Evolutionary conservation across 345 rosid species (phyloP).

Genomic region (Noccaea caerulescens): DNA sequence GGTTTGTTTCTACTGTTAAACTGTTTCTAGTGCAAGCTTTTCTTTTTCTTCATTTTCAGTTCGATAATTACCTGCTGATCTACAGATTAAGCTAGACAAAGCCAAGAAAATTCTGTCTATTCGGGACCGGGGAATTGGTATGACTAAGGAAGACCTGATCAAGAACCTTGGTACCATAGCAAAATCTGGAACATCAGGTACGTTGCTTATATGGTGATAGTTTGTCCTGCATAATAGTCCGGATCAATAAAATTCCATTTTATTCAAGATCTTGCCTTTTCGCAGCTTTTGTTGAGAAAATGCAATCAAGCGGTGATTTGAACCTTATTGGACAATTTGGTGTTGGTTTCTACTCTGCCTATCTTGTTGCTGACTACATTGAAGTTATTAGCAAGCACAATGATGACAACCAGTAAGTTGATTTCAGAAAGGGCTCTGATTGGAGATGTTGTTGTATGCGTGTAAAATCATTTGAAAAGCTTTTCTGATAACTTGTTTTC

Average conservation of each 20-base stretch:
- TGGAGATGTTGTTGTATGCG: conserved; percentile 6
- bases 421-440: background rate
- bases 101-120: conserved; percentile 78
- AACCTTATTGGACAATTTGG: conserved; percentile 99
- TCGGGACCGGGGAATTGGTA: conserved; percentile 96
- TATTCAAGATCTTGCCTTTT: conserved; percentile 13
- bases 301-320: conserved; percentile 94
- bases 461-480: conserved; percentile 15
- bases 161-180: conserved; percentile 99
- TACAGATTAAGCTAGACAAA: conserved; percentile 94
- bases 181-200: conserved; percentile 99
- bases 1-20: background rate
- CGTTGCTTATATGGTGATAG: background rate
- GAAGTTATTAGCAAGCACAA: conserved; percentile 98
- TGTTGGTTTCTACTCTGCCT: conserved; percentile 97
- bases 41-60: background rate
- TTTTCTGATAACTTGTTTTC: conserved; percentile 29
- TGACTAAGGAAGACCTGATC: conserved; percentile 96
- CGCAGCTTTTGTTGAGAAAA: conserved; percentile 95
- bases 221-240: background rate
- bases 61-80: background rate
- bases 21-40: background rate
- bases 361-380: conserved; percentile 95
- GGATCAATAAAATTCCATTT: background rate
- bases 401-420: conserved; percentile 86